Evolutionary conservation across 257 asterid species (phyloP), one percentile per base, ranked within the genome.

Genomic region (Lycium barbarum): DNA sequence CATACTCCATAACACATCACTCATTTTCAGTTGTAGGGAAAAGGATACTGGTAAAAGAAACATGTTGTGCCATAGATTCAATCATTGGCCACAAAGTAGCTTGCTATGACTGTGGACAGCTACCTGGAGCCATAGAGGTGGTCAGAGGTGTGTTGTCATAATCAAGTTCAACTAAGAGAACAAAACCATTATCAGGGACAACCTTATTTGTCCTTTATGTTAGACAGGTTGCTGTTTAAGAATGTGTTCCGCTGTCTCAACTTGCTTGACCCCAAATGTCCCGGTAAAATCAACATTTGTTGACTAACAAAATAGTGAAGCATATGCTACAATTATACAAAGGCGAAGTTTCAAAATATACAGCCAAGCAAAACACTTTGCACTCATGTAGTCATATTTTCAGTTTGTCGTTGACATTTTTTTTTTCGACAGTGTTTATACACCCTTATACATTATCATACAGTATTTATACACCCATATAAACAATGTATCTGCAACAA

Each of bases 61-160:
- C 2, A 0, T 49, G 45, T 8, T 26, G 63, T 12, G 1, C 47
- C 26, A 7, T 7, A 51, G 82, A 51, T 76, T 76, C 63, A 26
- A 76, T 51, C n/a, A 53, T 26, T 51, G 63, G 13, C 26, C 47
- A 49, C n/a, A 51, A 51, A 76, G 63, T 76, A 51, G 63, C 63
- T 76, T 51, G 45, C 43, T 53, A 49, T 14, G 15, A 76, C 82
- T 3, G 62, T 7, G 63, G 82, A 26, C 45, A 51, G 82, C 82
- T 49, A 26, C 63, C 45, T 12, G 26, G 82, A 76, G 57, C n/a
- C 20, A 26, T 14, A 7, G 82, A 76, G 82, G 63, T 76, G 20
- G 81, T 22, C 20, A 74, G 81, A 49, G 43, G 61, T 66, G 82
- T 22, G 81, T 51, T 38, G 47, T 76, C 82, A 76, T 53, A 51